These are phyloP conservation scores for Macrolepiota fuliginosa DNA, from an alignment of 768 basidiomycete species.

Conservation along the genomic window DNA sequence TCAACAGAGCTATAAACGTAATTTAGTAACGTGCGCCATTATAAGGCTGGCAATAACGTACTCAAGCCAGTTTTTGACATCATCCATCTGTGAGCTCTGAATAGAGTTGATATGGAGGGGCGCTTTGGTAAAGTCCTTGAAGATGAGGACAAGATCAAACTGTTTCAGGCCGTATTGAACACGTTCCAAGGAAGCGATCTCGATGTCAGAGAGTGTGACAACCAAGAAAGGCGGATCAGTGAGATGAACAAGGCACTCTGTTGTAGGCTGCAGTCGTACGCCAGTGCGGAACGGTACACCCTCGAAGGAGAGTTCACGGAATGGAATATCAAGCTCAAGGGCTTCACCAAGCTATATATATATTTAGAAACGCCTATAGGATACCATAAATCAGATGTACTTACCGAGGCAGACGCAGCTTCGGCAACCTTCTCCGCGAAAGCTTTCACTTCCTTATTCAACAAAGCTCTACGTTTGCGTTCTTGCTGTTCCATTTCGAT, in stretches of 20 bases:
- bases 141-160: constrained; percentile 96
- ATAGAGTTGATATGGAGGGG: constrained; percentile 98
- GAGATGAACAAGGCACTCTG: constrained; percentile 93
- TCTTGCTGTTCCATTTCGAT: constrained; percentile 99
- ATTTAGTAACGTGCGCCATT: constrained; percentile 13
- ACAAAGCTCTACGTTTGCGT: constrained; percentile 78
- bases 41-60: constrained; percentile 37
- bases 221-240: constrained; percentile 96
- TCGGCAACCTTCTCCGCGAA: constrained; percentile 94
- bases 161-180: constrained; percentile 96
- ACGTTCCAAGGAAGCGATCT: constrained; percentile 94
- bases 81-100: constrained; percentile 85
- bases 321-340: constrained; percentile 93
- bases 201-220: constrained; percentile 91
- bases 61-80: constrained; percentile 99
- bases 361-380: constrained; percentile 6
- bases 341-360: constrained; percentile 61
- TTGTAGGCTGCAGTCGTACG: constrained; percentile 92
- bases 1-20: constrained; percentile 79
- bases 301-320: constrained; percentile 94
- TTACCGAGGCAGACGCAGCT: constrained; percentile 71
- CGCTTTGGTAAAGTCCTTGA: constrained; percentile 91
- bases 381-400: constrained; percentile 21
- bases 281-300: constrained; percentile 97
- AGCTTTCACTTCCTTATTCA: constrained; percentile 92